These are phyloP conservation scores for Amanita rubescens DNA, from an alignment of 768 basidiomycete genomes.

Conservation along the genomic window DNA sequence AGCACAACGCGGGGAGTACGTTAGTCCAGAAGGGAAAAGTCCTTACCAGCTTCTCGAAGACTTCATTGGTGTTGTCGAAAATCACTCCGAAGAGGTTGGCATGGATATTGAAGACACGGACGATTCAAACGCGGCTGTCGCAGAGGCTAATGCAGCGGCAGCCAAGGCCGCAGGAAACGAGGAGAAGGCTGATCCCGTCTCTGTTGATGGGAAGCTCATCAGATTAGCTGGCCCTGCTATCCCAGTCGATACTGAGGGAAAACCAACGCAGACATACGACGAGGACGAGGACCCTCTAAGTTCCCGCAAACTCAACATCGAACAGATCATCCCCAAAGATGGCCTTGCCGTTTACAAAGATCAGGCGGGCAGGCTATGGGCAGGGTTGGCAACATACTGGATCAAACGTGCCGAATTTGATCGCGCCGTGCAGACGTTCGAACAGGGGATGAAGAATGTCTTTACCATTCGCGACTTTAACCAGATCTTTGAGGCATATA, in stretches of 20 bases:
- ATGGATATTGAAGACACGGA: constrained; percentile 73
- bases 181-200: constrained; percentile 30
- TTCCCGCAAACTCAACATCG: constrained; percentile 72
- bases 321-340: constrained; percentile 75
- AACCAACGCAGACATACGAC: constrained; percentile 48
- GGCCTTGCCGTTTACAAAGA: constrained; percentile 90
- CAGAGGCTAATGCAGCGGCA: constrained; percentile 42
- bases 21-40: constrained; percentile 87
- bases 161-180: constrained; percentile 28
- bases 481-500: constrained; percentile 95
- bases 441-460: constrained; percentile 74
- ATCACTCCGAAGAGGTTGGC: constrained; percentile 88
- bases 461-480: constrained; percentile 95
- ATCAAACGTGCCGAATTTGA: constrained; percentile 96
- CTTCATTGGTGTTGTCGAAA: constrained; percentile 88
- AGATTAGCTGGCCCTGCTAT: constrained; percentile 64
- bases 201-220: constrained; percentile 55
- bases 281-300: constrained; percentile 80
- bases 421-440: constrained; percentile 81
- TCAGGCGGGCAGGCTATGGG: constrained; percentile 94
- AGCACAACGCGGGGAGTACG: constrained; percentile 76
- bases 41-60: constrained; percentile 91
- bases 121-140: constrained; percentile 43
- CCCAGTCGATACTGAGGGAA: constrained; percentile 42
- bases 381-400: constrained; percentile 96